Percentiles rank a stretch among this genome's conserved stretches.
Conservation (phyloP, 257 asterid species). For the Ballota nigra region DNA sequence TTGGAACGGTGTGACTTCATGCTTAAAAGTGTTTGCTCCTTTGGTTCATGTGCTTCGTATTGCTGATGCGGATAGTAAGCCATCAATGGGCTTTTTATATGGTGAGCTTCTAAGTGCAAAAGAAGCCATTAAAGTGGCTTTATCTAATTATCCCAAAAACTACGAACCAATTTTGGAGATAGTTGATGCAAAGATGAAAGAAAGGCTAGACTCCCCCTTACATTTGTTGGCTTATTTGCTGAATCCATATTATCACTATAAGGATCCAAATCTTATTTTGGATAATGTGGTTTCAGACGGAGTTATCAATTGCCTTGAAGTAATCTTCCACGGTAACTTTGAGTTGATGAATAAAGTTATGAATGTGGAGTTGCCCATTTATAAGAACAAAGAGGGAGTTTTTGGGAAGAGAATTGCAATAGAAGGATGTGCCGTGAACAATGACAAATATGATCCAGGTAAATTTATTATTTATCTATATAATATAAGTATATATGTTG, state of each 20-base stretch:
- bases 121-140: not conserved
- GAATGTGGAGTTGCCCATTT: not conserved
- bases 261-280: not conserved
- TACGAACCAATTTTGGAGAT: not conserved
- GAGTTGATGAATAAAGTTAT: not conserved
- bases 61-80: too few relatives aligned
- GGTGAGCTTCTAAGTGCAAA: not conserved
- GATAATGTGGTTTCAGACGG: not conserved
- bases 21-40: too few relatives aligned
- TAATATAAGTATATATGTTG: too few relatives aligned
- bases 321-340: too few relatives aligned
- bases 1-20: not conserved
- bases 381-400: not conserved
- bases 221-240: slow-evolving; percentile 15
- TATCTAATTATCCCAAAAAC: not conserved
- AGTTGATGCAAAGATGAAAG: not conserved
- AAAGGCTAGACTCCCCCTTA: not conserved
- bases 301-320: too few relatives aligned
- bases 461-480: too few relatives aligned
- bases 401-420: not conserved
- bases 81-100: too few relatives aligned
- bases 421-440: not conserved
- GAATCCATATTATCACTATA: slow-evolving; percentile 6
- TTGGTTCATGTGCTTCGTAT: too few relatives aligned
- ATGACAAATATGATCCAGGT: not conserved